These are phyloP conservation scores for Candida dajiaensis DNA, from an alignment of 805 yeast genomes.

Conservation along the genomic window DNA sequence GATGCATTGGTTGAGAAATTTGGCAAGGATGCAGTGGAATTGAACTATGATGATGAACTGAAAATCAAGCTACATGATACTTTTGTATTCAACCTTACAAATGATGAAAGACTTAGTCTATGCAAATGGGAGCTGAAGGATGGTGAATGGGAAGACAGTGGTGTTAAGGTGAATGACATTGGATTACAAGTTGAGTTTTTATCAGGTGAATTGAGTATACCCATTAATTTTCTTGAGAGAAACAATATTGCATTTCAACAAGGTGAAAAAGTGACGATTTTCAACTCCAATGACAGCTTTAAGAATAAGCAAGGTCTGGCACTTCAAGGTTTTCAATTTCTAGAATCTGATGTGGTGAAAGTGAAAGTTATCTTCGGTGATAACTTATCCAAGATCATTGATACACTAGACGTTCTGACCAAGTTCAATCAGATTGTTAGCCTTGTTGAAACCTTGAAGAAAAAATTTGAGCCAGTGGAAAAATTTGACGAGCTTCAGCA, in stretches of 20 bases:
- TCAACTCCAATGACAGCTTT: conserved; percentile 4
- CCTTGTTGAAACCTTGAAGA: neutral
- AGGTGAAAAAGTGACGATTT: neutral
- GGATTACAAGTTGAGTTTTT: conserved; percentile 3
- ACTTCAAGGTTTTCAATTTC: conserved; percentile 4
- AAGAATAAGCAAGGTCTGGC: conserved; percentile 1
- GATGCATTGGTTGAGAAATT: conserved; percentile 1
- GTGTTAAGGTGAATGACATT: conserved; percentile 3
- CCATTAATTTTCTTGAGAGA: conserved; percentile 1
- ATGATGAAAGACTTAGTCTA: conserved; percentile 14
- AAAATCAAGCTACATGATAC: conserved; percentile 6
- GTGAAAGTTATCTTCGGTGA: neutral
- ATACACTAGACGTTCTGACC: neutral
- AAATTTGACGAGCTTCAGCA: conserved; percentile 5
- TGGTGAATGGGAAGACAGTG: neutral
- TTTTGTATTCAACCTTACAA: conserved; percentile 8
- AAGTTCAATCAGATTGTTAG: conserved; percentile 1
- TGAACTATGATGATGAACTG: conserved; percentile 18
- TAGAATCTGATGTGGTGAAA: neutral
- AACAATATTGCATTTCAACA: conserved; percentile 1
- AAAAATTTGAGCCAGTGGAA: conserved; percentile 1
- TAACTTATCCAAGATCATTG: neutral
- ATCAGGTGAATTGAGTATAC: neutral
- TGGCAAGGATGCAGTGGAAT: conserved; percentile 7
- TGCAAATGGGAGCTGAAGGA: neutral